Percentiles rank a stretch among this genome's conserved stretches.
Evolutionary conservation across 306 rosid genomes (phyloP).

Genomic region (apple (Malus domestica)): DNA sequence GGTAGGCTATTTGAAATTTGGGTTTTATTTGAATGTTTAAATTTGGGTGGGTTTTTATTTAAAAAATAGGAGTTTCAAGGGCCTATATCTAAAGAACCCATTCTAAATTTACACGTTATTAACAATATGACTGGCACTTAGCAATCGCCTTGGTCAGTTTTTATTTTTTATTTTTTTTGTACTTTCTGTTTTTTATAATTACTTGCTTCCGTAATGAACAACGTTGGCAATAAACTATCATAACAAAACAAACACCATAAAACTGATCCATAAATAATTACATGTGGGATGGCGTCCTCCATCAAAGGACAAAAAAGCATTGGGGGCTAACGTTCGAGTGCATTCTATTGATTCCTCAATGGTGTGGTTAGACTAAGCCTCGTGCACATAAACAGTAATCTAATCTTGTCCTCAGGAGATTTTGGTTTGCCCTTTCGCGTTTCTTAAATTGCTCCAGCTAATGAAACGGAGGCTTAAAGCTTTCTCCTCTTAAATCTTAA

Average conservation of each 20-base stretch:
- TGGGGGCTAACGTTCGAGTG: not conserved
- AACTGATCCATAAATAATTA: not conserved
- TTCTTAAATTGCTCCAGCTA: not conserved
- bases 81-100: too few relatives aligned
- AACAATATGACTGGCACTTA: too few relatives aligned
- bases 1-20: too few relatives aligned
- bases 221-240: not conserved
- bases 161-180: too few relatives aligned
- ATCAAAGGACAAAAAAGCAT: not conserved
- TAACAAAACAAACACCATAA: not conserved
- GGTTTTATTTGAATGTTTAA: too few relatives aligned
- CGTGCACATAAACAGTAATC: not conserved
- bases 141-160: too few relatives aligned
- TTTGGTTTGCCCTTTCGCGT: not conserved
- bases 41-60: too few relatives aligned
- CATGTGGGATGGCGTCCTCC: not conserved
- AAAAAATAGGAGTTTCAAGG: too few relatives aligned
- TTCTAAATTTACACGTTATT: too few relatives aligned
- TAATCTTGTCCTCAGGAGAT: not conserved
- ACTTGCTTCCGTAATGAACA: not conserved
- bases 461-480: not conserved
- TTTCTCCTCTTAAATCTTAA: not conserved
- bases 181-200: too few relatives aligned
- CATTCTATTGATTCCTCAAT: not conserved
- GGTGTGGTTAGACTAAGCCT: not conserved